These are phyloP conservation scores for Phylloporus sp. DNA, from an alignment of 768 basidiomycete species.

Conservation along the genomic window DNA sequence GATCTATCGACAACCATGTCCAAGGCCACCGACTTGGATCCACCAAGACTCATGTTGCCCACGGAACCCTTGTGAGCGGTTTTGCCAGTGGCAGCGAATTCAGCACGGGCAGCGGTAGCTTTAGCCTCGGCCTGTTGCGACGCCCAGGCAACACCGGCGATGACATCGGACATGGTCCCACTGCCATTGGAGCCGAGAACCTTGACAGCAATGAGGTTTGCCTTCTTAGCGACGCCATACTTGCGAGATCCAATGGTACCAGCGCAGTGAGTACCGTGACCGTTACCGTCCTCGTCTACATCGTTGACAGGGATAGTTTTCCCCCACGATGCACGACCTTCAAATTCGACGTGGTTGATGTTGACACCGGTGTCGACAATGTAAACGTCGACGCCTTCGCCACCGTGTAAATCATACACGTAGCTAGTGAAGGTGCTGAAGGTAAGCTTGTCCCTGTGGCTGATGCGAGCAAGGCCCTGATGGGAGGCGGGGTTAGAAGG, in stretches of 20 bases:
- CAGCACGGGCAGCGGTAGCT: constrained; percentile 55
- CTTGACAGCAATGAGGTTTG: constrained; percentile 86
- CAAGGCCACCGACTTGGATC: constrained; percentile 82
- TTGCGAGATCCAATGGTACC: constrained; percentile 92
- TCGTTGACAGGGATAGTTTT: constrained; percentile 85
- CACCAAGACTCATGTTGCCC: constrained; percentile 96
- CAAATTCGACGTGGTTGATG: constrained; percentile 76
- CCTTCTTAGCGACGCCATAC: constrained; percentile 95
- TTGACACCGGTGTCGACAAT: constrained; percentile 90
- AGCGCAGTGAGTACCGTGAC: constrained; percentile 93
- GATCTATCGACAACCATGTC: constrained; percentile 84
- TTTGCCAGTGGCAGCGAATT: constrained; percentile 67
- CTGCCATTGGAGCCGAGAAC: constrained; percentile 92
- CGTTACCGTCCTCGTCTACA: constrained; percentile 86
- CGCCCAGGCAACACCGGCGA: constrained; percentile 84
- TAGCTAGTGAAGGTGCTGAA: constrained; percentile 86
- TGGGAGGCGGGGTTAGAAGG: constrained; percentile 10
- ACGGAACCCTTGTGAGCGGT: constrained; percentile 90
- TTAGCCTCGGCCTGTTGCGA: constrained; percentile 48
- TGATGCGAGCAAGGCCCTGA: constrained; percentile 95
- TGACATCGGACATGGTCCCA: constrained; percentile 92
- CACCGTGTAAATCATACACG: constrained; percentile 62
- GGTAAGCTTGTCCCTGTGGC: constrained; percentile 71
- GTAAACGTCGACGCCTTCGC: constrained; percentile 91
- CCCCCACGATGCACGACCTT: constrained; percentile 89